phyloP scores from a whole-genome alignment of 1,139 yeast species.

The Yamadazyma kanchanaburiensis region DNA sequence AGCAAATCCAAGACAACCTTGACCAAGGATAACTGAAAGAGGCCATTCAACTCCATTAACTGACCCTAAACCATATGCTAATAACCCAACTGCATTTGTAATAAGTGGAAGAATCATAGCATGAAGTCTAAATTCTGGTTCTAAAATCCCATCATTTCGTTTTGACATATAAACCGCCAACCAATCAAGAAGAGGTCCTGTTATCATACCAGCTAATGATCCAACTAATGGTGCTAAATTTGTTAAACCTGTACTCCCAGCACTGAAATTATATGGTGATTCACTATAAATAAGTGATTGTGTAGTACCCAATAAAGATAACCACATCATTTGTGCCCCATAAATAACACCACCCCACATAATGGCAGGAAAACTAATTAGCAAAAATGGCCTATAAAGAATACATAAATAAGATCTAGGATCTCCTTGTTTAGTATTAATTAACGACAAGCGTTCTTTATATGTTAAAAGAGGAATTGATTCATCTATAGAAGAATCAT shows the following conservation, averaged over 20 bases:
- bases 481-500: constrained; percentile 14
- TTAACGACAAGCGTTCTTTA: constrained; percentile 28
- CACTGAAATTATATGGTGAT: constrained; percentile 34
- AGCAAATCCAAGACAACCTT: constrained; percentile 54
- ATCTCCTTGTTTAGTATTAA: constrained; percentile 38
- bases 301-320: constrained; percentile 42
- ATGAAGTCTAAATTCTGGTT: constrained; percentile 40
- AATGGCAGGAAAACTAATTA: constrained; percentile 53
- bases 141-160: constrained; percentile 36
- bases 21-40: constrained; percentile 49
- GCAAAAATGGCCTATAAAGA: constrained; percentile 40
- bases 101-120: constrained; percentile 36
- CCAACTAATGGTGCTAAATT: constrained; percentile 43
- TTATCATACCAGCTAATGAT: constrained; percentile 37
- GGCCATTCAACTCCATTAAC: constrained; percentile 42
- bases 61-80: constrained; percentile 37
- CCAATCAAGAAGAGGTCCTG: constrained; percentile 44
- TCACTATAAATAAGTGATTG: constrained; percentile 38
- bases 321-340: constrained; percentile 63
- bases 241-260: constrained; percentile 39
- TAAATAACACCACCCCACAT: constrained; percentile 61
- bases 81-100: constrained; percentile 39
- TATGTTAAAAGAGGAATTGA: constrained; percentile 30
- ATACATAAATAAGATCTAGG: constrained; percentile 37
- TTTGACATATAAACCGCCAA: constrained; percentile 29